Evolutionary conservation across 768 basidiomycete species (phyloP), one percentile per base, ranked within the genome.

Genomic region (Leucosporidium yakuticum): DNA sequence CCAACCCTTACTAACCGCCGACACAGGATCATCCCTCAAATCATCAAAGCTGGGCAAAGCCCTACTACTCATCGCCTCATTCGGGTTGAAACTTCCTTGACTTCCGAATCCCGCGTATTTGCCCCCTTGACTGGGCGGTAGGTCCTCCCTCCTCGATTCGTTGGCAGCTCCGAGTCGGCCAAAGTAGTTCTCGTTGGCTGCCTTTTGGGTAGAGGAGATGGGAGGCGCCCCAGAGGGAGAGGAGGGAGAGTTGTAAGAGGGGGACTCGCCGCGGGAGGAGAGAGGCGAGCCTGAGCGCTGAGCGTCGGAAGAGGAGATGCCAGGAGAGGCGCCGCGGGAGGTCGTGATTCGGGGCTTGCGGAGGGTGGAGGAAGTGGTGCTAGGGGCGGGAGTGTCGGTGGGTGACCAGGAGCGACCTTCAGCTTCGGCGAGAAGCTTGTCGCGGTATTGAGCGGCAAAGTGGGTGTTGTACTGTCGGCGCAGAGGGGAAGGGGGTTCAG

Each of bases 81-180:
- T 85, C 3, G 90, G 87, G 77, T 89, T 84, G 62, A 84, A 81
- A 31, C 83, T 79, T 15, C 39, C 59, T 25, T 60, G 39, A 27
- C 73, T 58, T 2, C 72, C 72, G 78, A 99, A 99, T 15, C 96
- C 94, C 67, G 86, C 85, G 79, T 97, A 99, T 62, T 86, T 85
- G 34, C 95, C 95, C 60, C 93, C 95, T 80, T 96, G 93, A 7
- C 88, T 90, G 17, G 95, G 95, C 2, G 91, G 91, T 19, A 97
- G 80, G 77, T 94, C 83, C 5, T 82, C 84, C 14, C 90, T 84
- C 32, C 95, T 85, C 60, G 77, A 77, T 5, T 90, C 88, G 75
- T 99, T 99, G n/a, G 83, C 80, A 65, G 84, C 84, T 3, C 95
- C 95, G 61, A 97, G 84, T 49, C 79, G 79, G n/a, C 90, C 82